These are phyloP conservation scores for Karstenula rhodostoma DNA, from an alignment of 2,329 filamentous ascomycete genomes.

Conservation along the genomic window DNA sequence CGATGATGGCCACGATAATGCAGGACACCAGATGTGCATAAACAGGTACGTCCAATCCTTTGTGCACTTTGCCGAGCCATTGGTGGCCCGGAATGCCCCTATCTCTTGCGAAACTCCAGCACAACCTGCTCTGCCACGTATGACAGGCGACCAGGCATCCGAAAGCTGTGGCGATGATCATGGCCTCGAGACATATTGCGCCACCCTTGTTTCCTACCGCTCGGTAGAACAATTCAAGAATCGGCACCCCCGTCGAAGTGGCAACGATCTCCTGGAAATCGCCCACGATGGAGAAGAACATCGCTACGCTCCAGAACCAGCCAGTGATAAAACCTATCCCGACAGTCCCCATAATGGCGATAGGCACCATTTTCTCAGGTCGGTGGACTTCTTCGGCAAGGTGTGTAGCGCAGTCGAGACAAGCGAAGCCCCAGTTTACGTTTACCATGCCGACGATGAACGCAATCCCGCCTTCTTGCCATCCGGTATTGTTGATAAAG, in stretches of 20 bases:
- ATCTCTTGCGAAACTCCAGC: slow-evolving; percentile 63
- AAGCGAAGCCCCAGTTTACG: slow-evolving; percentile 60
- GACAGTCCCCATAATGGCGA: slow-evolving; percentile 60
- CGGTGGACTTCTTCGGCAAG: slow-evolving; percentile 60
- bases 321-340: slow-evolving; percentile 59
- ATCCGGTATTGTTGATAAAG: slow-evolving; percentile 62
- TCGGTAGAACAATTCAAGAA: slow-evolving; percentile 57
- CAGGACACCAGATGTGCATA: slow-evolving; percentile 55
- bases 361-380: slow-evolving; percentile 58
- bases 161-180: slow-evolving; percentile 58
- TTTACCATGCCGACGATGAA: slow-evolving; percentile 63
- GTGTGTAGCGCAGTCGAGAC: slow-evolving; percentile 60
- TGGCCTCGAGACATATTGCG: slow-evolving; percentile 56
- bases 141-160: slow-evolving; percentile 58
- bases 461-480: slow-evolving; percentile 56
- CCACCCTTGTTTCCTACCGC: slow-evolving; percentile 54
- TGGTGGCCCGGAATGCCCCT: slow-evolving; percentile 56
- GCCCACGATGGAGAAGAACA: slow-evolving; percentile 61
- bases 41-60: slow-evolving; percentile 54
- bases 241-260: slow-evolving; percentile 56
- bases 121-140: slow-evolving; percentile 61
- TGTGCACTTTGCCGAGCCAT: slow-evolving; percentile 53
- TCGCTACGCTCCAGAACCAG: slow-evolving; percentile 58
- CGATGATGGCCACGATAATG: slow-evolving; percentile 55
- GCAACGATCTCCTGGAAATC: slow-evolving; percentile 53